Evolutionary conservation across 768 basidiomycete genomes (phyloP), one percentile per base, ranked within the genome.

Genomic region (Termitomyces sp.): DNA sequence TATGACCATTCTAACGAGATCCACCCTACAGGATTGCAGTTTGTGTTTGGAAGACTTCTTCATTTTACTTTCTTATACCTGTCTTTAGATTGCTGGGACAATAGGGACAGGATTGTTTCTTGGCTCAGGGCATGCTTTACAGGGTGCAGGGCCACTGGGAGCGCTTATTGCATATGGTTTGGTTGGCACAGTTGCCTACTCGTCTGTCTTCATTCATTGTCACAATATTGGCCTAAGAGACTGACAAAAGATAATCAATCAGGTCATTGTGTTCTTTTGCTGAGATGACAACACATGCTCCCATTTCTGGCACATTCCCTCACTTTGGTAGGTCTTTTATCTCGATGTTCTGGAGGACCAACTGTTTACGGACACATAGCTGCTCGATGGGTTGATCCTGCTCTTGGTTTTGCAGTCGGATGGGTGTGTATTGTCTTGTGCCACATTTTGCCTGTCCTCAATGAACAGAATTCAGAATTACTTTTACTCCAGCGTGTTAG

Each of bases 261-360:
- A 28, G 28, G 28, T 28, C 28, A 28, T 4, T 28, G 28, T 28
- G 28, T 28, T 28, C 28, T 28, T 4, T 28, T 4, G 28, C 28
- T 4, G 28, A 28, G 4, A 28, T 28, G 28, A 88, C 89, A 16
- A 84, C 87, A 5, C 83, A 84, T 73, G 89, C 88, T 0, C 90
- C 90, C 1, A 84, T 91, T 52, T 88, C 90, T 5, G 90, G 90
- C 18, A 87, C 88, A 0, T 91, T 90, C 70, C 87, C 89, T 20
- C 88, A 90, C 72, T 90, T 82, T 70, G 86, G 84, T 82, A 51
- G 9, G 4, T 9, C 33, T 32, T 22, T 38, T 20, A 39, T n/a
- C 12, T 53, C n/a, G 50, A 20, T 16, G 39, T 28, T 20, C 24
- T 20, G 22, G 22, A 24, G 1, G 42, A 39, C 20, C 35, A 35